phyloP scores from a whole-genome alignment of 225 moss, liverwort and hornwort genomes.

The Neckera pumila region DNA sequence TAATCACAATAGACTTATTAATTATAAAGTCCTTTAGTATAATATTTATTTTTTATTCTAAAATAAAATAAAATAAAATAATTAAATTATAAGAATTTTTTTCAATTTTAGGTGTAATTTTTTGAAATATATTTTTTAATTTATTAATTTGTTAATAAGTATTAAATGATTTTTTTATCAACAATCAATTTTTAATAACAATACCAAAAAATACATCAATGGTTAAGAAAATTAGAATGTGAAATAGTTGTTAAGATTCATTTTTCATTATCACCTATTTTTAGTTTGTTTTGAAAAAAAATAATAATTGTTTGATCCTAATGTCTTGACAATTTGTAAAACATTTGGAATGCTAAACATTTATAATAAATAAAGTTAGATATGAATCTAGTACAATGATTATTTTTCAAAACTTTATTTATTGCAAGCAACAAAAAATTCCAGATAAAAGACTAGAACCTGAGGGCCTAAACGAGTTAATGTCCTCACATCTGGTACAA shows the following conservation, averaged over 20 bases:
- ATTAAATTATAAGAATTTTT: too few relatives aligned
- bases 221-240: background rate
- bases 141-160: background rate
- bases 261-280: too few relatives aligned
- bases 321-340: background rate
- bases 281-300: background rate
- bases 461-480: conserved; percentile 53
- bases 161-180: background rate
- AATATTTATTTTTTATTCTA: too few relatives aligned
- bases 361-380: background rate
- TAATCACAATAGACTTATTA: too few relatives aligned
- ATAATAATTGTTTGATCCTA: background rate
- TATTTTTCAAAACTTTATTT: background rate
- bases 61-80: background rate
- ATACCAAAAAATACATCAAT: background rate
- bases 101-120: too few relatives aligned
- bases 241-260: too few relatives aligned
- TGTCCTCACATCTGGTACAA: conserved; percentile 41
- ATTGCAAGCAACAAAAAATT: background rate
- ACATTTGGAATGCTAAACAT: background rate
- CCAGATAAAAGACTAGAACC: background rate
- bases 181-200: too few relatives aligned
- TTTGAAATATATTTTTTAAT: too few relatives aligned
- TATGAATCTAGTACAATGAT: too few relatives aligned
- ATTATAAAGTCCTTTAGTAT: accelerated